Conservation (phyloP, 441 rosid species). For the Codiaeum variegatum region DNA sequence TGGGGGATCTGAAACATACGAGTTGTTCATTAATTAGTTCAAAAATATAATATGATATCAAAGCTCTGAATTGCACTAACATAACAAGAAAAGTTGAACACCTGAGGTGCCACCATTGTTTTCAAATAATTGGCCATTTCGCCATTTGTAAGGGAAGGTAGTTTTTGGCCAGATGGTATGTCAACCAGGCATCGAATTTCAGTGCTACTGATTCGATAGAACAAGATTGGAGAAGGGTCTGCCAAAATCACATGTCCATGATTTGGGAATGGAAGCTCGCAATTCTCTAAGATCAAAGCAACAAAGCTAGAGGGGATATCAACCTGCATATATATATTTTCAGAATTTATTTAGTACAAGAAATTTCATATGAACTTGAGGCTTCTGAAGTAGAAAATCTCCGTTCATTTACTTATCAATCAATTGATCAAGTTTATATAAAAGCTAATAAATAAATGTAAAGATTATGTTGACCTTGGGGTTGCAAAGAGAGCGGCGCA, state of each 20-base stretch:
- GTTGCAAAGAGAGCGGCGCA: too few relatives aligned
- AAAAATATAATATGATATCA: too few relatives aligned
- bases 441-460: too few relatives aligned
- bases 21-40: not conserved
- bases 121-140: constrained; percentile 17
- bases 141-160: not conserved
- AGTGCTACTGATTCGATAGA: not conserved
- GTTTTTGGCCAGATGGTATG: too few relatives aligned
- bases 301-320: not conserved
- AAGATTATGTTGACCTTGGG: too few relatives aligned
- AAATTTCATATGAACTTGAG: too few relatives aligned
- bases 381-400: not conserved
- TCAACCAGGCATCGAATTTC: not conserved
- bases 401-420: too few relatives aligned
- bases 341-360: too few relatives aligned
- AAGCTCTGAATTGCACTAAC: too few relatives aligned
- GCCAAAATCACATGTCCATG: not conserved
- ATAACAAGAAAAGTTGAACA: not conserved
- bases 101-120: constrained; percentile 26
- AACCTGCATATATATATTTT: not conserved
- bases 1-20: constrained; percentile 45
- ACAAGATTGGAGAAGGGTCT: not conserved
- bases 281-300: too few relatives aligned
- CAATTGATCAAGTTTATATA: not conserved
- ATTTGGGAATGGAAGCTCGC: not conserved